A percentile compares a stretch with the other conserved stretches of the same genome.
phyloP scores from a whole-genome alignment of 2,329 filamentous ascomycete genomes.

The Penicillium sp. region DNA sequence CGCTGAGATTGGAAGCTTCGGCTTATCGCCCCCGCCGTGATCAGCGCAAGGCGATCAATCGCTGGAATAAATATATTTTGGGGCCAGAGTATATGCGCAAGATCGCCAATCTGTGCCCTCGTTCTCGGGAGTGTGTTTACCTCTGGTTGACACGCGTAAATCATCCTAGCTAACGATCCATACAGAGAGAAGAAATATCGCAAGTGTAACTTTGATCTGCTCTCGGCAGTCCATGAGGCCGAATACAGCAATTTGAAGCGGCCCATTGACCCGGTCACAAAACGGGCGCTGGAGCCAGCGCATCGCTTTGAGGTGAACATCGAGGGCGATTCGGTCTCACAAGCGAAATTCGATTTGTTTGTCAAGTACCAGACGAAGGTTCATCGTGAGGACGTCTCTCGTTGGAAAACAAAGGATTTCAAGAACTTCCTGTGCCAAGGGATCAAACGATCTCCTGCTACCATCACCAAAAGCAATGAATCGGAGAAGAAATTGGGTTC shows the following conservation, averaged over 20 bases:
- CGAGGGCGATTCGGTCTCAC: slow-evolving; percentile 48
- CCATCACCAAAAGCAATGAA: slow-evolving; percentile 28
- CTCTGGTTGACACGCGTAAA: background rate
- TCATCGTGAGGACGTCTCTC: slow-evolving; percentile 46
- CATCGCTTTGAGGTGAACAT: slow-evolving; percentile 50
- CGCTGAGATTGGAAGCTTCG: slow-evolving; percentile 46
- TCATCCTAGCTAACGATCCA: slow-evolving; percentile 8
- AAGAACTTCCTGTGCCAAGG: slow-evolving; percentile 50
- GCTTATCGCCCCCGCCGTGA: slow-evolving; percentile 46
- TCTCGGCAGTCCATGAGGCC: slow-evolving; percentile 42
- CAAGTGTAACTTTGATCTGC: slow-evolving; percentile 46
- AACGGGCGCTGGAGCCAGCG: slow-evolving; percentile 47
- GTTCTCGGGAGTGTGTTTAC: slow-evolving; percentile 42
- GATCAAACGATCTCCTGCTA: slow-evolving; percentile 39
- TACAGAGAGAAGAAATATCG: slow-evolving; percentile 45
- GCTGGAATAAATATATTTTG: slow-evolving; percentile 49
- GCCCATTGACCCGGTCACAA: slow-evolving; percentile 46
- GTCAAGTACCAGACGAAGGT: slow-evolving; percentile 48
- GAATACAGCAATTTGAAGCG: slow-evolving; percentile 47
- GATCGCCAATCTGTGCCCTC: slow-evolving; percentile 47
- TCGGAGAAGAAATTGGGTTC: slow-evolving; percentile 48
- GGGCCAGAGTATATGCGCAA: slow-evolving; percentile 49
- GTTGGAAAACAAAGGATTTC: slow-evolving; percentile 47
- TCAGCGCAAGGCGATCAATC: slow-evolving; percentile 49
- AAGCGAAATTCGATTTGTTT: slow-evolving; percentile 50